Percentiles rank a stretch among this genome's conserved stretches.
phyloP scores from a whole-genome alignment of 805 yeast species.

The Candida nemodendra region DNA sequence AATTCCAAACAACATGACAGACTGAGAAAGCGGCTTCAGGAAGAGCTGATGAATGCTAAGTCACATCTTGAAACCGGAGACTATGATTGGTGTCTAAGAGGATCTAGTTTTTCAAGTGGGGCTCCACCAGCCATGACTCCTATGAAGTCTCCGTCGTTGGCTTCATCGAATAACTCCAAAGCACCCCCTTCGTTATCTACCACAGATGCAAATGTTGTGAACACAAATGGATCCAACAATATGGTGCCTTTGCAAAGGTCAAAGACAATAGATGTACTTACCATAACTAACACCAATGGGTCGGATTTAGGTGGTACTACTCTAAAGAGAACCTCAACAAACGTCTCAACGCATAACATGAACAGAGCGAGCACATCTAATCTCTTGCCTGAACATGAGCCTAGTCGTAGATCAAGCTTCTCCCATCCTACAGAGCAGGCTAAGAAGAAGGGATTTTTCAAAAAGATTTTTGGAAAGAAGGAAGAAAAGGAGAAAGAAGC shows the following conservation, averaged over 20 bases:
- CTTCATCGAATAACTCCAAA: slow-evolving; percentile 22
- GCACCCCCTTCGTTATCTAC: slow-evolving; percentile 28
- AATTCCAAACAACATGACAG: slow-evolving; percentile 28
- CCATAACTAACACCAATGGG: slow-evolving; percentile 12
- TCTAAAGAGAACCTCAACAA: slow-evolving; percentile 28
- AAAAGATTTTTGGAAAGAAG: slow-evolving; percentile 26
- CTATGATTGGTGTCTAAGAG: slow-evolving; percentile 33
- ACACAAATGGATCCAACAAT: slow-evolving; percentile 6
- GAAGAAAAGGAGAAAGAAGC: slow-evolving; percentile 10
- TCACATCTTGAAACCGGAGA: slow-evolving; percentile 26
- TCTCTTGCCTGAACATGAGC: not conserved
- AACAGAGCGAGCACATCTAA: not conserved
- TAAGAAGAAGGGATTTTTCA: slow-evolving; percentile 22
- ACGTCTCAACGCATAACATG: slow-evolving; percentile 21
- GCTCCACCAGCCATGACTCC: slow-evolving; percentile 15
- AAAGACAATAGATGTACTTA: slow-evolving; percentile 27
- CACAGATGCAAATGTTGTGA: slow-evolving; percentile 11
- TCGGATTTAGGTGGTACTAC: slow-evolving; percentile 11
- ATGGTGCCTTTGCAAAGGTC: slow-evolving; percentile 20
- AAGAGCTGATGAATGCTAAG: slow-evolving; percentile 22
- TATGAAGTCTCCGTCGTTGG: slow-evolving; percentile 28
- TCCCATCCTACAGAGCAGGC: slow-evolving; percentile 4
- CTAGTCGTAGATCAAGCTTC: slow-evolving; percentile 6
- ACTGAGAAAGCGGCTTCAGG: slow-evolving; percentile 29
- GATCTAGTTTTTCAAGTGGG: slow-evolving; percentile 12